Conservation (phyloP, 495 filamentous ascomycete species). For the Massariosphaeria phaeospora region DNA sequence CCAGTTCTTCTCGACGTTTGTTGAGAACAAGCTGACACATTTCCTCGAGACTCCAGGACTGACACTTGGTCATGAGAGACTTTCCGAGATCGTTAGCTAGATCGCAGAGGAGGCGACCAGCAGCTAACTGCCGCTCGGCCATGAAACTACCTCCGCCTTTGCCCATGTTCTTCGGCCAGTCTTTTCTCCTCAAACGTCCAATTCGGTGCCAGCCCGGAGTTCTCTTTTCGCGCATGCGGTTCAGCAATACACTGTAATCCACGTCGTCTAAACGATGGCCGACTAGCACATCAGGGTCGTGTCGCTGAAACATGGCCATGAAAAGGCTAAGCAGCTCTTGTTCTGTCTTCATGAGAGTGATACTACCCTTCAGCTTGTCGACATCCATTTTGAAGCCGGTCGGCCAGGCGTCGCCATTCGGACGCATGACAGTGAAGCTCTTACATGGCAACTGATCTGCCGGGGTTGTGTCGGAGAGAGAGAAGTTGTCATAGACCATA, state of each 20-base stretch:
- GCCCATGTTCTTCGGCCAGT: constrained; percentile 86
- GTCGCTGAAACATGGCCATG: constrained; percentile 75
- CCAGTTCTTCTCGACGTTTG: constrained; percentile 68
- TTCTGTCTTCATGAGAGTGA: constrained; percentile 78
- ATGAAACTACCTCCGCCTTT: constrained; percentile 85
- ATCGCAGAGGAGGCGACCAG: constrained; percentile 88
- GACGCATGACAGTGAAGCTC: constrained; percentile 87
- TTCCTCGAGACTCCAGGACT: constrained; percentile 94
- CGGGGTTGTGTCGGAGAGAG: constrained; percentile 78
- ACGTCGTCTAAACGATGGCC: constrained; percentile 97
- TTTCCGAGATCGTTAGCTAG: constrained; percentile 95
- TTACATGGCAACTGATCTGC: constrained; percentile 83
- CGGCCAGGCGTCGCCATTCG: constrained; percentile 68
- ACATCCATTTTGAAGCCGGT: constrained; percentile 75
- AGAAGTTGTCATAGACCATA: constrained; percentile 85
- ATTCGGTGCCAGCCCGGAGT: constrained; percentile 90
- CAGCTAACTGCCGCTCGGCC: constrained; percentile 80
- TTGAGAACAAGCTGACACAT: constrained; percentile 90
- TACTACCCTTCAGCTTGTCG: constrained; percentile 63
- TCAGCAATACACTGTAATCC: constrained; percentile 86
- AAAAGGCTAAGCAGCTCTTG: constrained; percentile 78
- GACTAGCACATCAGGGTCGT: constrained; percentile 89
- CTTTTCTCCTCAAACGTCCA: constrained; percentile 72
- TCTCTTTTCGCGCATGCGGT: constrained; percentile 81
- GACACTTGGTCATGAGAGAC: constrained; percentile 94